A percentile compares a stretch with the other conserved stretches of the same genome.
Conservation (phyloP, 2,329 filamentous ascomycete species). For the Pyricularia pennisetigena region DNA sequence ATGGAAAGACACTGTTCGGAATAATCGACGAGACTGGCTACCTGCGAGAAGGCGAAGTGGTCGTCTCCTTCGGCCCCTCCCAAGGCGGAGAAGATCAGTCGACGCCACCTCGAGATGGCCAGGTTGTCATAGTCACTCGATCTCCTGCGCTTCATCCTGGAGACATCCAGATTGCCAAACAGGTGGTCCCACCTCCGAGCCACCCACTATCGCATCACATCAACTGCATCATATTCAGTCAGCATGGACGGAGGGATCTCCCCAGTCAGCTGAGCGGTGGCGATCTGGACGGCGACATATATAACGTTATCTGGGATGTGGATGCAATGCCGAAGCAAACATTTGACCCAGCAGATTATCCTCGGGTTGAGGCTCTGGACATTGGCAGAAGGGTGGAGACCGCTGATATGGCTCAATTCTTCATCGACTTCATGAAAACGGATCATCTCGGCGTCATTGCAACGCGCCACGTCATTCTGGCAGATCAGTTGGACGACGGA, state of each 20-base stretch:
- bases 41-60: constrained; percentile 58
- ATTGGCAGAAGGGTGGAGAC: constrained; percentile 50
- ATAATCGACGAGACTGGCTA: constrained; percentile 73
- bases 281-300: constrained; percentile 76
- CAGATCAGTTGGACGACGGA: constrained; percentile 44
- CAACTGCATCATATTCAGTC: constrained; percentile 75
- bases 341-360: constrained; percentile 60
- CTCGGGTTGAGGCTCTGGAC: constrained; percentile 41
- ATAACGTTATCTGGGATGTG: constrained; percentile 67
- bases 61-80: constrained; percentile 35
- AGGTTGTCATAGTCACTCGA: constrained; percentile 57
- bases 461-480: constrained; percentile 51
- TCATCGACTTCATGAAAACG: constrained; percentile 65
- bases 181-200: constrained; percentile 46
- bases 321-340: constrained; percentile 30
- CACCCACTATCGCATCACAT: constrained; percentile 52
- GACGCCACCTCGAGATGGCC: constrained; percentile 15
- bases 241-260: constrained; percentile 59
- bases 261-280: constrained; percentile 73
- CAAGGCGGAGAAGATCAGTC: constrained; percentile 10
- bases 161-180: constrained; percentile 59
- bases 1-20: constrained; percentile 70
- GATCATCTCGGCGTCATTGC: constrained; percentile 59
- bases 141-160: constrained; percentile 75
- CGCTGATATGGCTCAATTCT: constrained; percentile 69